Percentiles rank a stretch among this genome's conserved stretches.
These are phyloP conservation scores for Heliosperma pusillum DNA, from an alignment of 148 eudicot species.

Conservation along the genomic window DNA sequence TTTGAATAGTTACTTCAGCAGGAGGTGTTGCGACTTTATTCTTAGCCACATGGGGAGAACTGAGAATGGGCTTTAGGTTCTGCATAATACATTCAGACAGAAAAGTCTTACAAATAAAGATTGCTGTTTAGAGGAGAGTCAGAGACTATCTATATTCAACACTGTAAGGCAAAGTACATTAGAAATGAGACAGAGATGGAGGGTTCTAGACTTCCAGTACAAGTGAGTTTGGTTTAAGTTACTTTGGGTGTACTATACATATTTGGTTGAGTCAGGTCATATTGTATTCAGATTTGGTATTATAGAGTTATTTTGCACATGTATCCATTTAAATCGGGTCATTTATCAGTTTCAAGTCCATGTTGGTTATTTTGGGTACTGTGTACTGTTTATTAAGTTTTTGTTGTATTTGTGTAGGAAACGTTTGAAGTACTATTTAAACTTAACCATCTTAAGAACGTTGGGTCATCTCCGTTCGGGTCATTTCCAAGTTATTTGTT, in stretches of 20 bases:
- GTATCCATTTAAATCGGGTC: background rate
- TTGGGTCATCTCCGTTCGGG: background rate
- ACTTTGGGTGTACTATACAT: background rate
- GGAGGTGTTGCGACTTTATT: slow-evolving; percentile 25
- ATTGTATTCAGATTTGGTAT: background rate
- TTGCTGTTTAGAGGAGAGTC: background rate
- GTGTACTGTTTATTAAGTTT: background rate
- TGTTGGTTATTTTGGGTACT: background rate
- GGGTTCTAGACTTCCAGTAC: too few species aligned
- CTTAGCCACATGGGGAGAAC: slow-evolving; percentile 26
- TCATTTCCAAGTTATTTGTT: background rate
- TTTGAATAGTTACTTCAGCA: slow-evolving; percentile 27
- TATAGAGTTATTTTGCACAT: background rate
- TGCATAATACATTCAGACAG: slow-evolving; percentile 18
- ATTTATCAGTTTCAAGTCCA: background rate
- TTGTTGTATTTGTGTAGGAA: too few species aligned
- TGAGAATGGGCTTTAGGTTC: slow-evolving; percentile 35
- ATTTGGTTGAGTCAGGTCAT: background rate
- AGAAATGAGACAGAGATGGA: background rate
- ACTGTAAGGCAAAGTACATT: background rate
- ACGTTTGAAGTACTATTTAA: too few species aligned
- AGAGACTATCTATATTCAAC: background rate
- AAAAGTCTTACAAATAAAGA: background rate
- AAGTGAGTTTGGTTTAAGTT: background rate
- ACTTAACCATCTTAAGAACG: background rate